Percentiles rank a stretch among this genome's conserved stretches.
Conservation (phyloP, 371 early-diverging fungal genomes). For the Rhizopus delemar region DNA sequence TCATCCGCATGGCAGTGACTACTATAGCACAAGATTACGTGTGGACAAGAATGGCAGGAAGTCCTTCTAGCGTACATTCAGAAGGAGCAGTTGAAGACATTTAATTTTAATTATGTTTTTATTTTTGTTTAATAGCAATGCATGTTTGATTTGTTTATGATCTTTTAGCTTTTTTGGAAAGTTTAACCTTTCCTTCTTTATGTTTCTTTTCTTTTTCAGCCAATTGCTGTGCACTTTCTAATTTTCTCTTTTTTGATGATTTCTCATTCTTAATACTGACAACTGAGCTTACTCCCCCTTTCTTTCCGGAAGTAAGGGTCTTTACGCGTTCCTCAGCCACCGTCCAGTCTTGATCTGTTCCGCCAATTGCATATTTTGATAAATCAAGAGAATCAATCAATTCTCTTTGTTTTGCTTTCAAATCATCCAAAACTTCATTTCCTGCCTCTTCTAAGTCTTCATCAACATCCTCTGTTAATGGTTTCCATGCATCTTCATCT, state of each 20-base stretch:
- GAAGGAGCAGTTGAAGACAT: slow-evolving; percentile 10
- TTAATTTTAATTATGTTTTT: slow-evolving; percentile 7
- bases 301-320: slow-evolving; percentile 40
- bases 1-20: slow-evolving; percentile 58
- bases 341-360: slow-evolving; percentile 71
- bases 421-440: slow-evolving; percentile 60
- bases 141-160: slow-evolving; percentile 28
- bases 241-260: slow-evolving; percentile 69
- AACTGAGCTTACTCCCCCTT: slow-evolving; percentile 57
- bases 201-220: slow-evolving; percentile 55
- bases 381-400: slow-evolving; percentile 82
- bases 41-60: slow-evolving; percentile 64
- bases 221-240: slow-evolving; percentile 51
- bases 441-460: slow-evolving; percentile 85
- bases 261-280: slow-evolving; percentile 77
- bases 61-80: slow-evolving; percentile 6
- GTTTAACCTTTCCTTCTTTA: slow-evolving; percentile 51
- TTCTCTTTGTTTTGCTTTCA: slow-evolving; percentile 81
- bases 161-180: slow-evolving; percentile 50
- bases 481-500: slow-evolving; percentile 88
- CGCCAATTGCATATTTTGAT: slow-evolving; percentile 73
- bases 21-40: slow-evolving; percentile 70
- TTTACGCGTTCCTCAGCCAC: slow-evolving; percentile 62
- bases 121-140: background rate
- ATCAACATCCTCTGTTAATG: slow-evolving; percentile 69